A percentile compares a stretch with the other conserved stretches of the same genome.
phyloP scores from a whole-genome alignment of 2,329 filamentous ascomycete genomes.

The Trichoderma koningiopsis region DNA sequence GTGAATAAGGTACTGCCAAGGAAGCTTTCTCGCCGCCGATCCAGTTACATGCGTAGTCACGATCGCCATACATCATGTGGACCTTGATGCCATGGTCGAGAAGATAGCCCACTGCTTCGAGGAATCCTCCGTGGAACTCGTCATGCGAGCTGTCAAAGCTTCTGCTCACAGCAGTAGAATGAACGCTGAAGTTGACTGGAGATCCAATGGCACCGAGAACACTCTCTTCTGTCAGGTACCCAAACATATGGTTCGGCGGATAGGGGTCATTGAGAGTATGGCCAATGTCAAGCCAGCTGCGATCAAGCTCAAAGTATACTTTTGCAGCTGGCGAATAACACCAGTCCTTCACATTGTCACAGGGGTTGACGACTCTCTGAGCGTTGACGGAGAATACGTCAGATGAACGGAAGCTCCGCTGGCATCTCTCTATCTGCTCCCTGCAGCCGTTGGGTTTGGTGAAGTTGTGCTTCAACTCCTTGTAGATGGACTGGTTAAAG shows the following conservation, averaged over 20 bases:
- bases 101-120: constrained; percentile 58
- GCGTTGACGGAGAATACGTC: constrained; percentile 51
- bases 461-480: constrained; percentile 36
- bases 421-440: constrained; percentile 56
- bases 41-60: constrained; percentile 65
- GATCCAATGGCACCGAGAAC: constrained; percentile 63
- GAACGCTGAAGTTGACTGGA: constrained; percentile 58
- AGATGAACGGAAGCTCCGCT: constrained; percentile 50
- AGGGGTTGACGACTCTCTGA: constrained; percentile 36
- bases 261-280: constrained; percentile 61
- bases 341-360: constrained; percentile 51
- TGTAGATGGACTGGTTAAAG: constrained; percentile 50
- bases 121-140: constrained; percentile 53
- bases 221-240: constrained; percentile 61
- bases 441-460: constrained; percentile 51
- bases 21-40: constrained; percentile 72
- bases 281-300: constrained; percentile 63
- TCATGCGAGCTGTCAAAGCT: constrained; percentile 65
- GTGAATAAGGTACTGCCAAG: constrained; percentile 58
- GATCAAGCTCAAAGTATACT: constrained; percentile 57
- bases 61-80: constrained; percentile 68
- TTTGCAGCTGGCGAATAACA: constrained; percentile 56
- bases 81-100: constrained; percentile 66
- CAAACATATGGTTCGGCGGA: constrained; percentile 60
- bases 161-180: constrained; percentile 45